These are phyloP conservation scores for Geosmithia morbida DNA, from an alignment of 2,329 filamentous ascomycete genomes.

Conservation along the genomic window DNA sequence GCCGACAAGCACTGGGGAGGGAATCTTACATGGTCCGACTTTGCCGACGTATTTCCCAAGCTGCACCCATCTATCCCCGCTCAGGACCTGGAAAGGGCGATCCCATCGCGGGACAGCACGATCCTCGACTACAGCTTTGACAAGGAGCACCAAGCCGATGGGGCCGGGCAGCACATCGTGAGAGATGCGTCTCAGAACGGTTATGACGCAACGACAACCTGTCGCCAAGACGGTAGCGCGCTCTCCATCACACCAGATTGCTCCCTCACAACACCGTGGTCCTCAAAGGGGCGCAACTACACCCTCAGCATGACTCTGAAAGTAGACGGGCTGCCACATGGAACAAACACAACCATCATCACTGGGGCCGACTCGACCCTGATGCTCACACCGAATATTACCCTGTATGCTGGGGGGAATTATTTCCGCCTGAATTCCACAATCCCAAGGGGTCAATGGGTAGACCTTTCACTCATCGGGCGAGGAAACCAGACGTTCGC, in stretches of 20 bases:
- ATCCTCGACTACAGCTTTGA: slow-evolving; percentile 10
- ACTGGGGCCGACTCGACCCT: slow-evolving; percentile 26
- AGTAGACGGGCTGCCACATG: slow-evolving; percentile 6
- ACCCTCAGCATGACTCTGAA: slow-evolving; percentile 30
- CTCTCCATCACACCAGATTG: slow-evolving; percentile 21
- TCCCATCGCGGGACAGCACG: slow-evolving; percentile 4
- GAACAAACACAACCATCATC: slow-evolving; percentile 23
- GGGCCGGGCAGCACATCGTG: not conserved
- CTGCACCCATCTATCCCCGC: slow-evolving; percentile 6
- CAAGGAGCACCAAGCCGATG: not conserved
- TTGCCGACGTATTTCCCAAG: slow-evolving; percentile 3
- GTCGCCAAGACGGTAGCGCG: slow-evolving; percentile 12
- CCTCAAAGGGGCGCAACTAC: slow-evolving; percentile 41
- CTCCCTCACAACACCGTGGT: slow-evolving; percentile 27
- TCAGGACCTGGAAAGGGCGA: slow-evolving; percentile 9
- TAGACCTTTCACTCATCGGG: not conserved
- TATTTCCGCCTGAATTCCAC: slow-evolving; percentile 17
- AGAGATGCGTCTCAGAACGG: slow-evolving; percentile 7
- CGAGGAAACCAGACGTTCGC: not conserved
- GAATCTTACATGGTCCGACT: slow-evolving; percentile 4
- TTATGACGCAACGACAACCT: slow-evolving; percentile 19
- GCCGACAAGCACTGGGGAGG: slow-evolving; percentile 14
- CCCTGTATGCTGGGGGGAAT: slow-evolving; percentile 17
- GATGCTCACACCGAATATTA: slow-evolving; percentile 21
- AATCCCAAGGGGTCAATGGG: not conserved